phyloP scores from a whole-genome alignment of 331 rosid species.

The Malus hybrid region DNA sequence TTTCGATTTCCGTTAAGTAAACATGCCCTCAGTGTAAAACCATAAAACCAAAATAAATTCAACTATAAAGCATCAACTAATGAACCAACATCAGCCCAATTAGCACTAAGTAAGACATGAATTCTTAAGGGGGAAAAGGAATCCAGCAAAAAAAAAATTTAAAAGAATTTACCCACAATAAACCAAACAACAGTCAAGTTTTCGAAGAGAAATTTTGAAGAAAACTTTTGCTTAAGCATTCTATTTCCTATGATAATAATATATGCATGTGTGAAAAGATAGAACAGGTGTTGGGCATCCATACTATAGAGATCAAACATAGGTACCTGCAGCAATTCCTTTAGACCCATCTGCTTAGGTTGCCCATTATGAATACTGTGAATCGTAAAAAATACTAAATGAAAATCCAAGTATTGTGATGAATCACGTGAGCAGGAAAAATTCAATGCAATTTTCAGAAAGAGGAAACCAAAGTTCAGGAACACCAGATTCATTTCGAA shows the following conservation, averaged over 20 bases:
- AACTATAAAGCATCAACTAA: background rate
- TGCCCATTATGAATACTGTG: slow-evolving; percentile 74
- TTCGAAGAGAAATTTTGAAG: too few species aligned
- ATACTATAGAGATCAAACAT: background rate
- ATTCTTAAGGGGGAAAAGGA: background rate
- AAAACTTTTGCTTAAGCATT: too few species aligned
- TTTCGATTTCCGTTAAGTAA: too few species aligned
- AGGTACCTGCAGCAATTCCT: slow-evolving; percentile 73
- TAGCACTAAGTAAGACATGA: background rate
- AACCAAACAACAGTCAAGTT: background rate
- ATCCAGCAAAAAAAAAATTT: background rate
- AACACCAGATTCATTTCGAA: background rate
- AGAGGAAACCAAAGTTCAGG: background rate
- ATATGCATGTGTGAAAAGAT: background rate
- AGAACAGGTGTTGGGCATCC: background rate
- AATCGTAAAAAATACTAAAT: slow-evolving; percentile 9
- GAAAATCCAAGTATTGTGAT: background rate
- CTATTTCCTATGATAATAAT: background rate
- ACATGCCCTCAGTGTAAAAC: too few species aligned
- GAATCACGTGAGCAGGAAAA: background rate
- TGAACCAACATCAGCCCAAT: background rate
- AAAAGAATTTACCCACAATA: background rate
- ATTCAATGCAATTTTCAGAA: background rate
- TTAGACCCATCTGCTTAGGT: slow-evolving; percentile 86
- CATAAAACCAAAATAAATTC: background rate